Evolutionary conservation across 1,284 basidiomycete genomes (phyloP).

Genomic region (Ganoderma multipileum): DNA sequence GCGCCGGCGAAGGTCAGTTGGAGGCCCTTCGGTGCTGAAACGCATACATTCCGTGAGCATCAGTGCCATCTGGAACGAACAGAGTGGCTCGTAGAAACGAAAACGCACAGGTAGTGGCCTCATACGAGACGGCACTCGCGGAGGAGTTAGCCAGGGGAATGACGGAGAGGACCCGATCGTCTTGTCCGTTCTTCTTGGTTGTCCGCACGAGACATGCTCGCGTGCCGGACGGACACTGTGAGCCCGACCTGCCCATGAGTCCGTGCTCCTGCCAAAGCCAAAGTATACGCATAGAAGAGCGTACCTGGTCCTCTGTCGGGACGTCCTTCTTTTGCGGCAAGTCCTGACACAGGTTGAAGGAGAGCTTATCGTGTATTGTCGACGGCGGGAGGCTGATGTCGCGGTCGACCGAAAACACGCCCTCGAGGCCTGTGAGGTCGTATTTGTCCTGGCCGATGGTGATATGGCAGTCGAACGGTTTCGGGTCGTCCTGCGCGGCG

Average conservation of each 20-base stretch:
- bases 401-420: constrained; percentile 52
- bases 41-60: not conserved
- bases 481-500: constrained; percentile 45
- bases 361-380: constrained; percentile 44
- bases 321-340: constrained; percentile 55
- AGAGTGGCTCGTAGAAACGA: not conserved
- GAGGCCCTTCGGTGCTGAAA: constrained; percentile 56
- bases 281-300: constrained; percentile 28
- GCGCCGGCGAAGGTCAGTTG: constrained; percentile 66
- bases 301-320: constrained; percentile 70
- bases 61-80: too few relatives aligned
- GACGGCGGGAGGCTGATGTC: constrained; percentile 49
- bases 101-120: constrained; percentile 49
- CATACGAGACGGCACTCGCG: constrained; percentile 48
- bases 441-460: constrained; percentile 55
- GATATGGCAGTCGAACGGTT: constrained; percentile 61
- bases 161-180: constrained; percentile 68
- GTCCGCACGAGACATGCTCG: constrained; percentile 74
- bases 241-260: constrained; percentile 18
- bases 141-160: constrained; percentile 66
- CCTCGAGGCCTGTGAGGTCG: constrained; percentile 62
- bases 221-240: constrained; percentile 70
- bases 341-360: constrained; percentile 63
- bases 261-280: not conserved
- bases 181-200: constrained; percentile 60